Evolutionary conservation across 148 eudicot species (phyloP), one percentile per base, ranked within the genome.

Genomic region (Nepenthes mirabilis): DNA sequence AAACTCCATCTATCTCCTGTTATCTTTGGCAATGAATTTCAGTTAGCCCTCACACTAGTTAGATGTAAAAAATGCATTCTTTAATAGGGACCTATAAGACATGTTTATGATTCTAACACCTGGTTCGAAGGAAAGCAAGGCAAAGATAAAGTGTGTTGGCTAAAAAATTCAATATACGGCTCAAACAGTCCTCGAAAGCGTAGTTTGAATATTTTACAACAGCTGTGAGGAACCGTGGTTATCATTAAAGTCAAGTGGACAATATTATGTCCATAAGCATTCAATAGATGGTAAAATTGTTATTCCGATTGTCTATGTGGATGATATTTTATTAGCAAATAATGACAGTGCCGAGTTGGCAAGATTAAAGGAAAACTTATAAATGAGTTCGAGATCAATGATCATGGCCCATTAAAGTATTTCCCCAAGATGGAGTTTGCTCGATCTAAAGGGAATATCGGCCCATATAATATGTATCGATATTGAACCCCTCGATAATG

Each of bases 71-170:
- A 40, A 47, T 33, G 54, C 40, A 47, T 40, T 54, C 36, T 12
- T 64, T 1, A 64, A 64, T 56, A 61, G 61, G 1, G 61, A 56
- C 1, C 34, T 65, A 8, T 54, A 65, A 47, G 61, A 65, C 33
- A 36, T 65, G 2, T 65, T 45, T 10, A 65, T 65, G 61, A 49
- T 12, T 2, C 40, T 56, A 7, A 45, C 61, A 45, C 45, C 47
- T 1, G 47, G 55, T 2, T 47, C 48, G 2, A 8, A 65, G 45
- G 8, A 8, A 40, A 47, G 43, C 5, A 47, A 32, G 10, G 32
- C 33, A 47, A 40, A 1, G 0, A 23, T 23, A 36, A 14, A 34
- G 59, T 54, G 5, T 45, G 53, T 33, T 32, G 36, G 33, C n/a
- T 47, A 14, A 60, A 11, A 33, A 60, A 60, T 6, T 32, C 52